phyloP scores from a whole-genome alignment of 345 rosid genomes.

The Ceriops tagal region DNA sequence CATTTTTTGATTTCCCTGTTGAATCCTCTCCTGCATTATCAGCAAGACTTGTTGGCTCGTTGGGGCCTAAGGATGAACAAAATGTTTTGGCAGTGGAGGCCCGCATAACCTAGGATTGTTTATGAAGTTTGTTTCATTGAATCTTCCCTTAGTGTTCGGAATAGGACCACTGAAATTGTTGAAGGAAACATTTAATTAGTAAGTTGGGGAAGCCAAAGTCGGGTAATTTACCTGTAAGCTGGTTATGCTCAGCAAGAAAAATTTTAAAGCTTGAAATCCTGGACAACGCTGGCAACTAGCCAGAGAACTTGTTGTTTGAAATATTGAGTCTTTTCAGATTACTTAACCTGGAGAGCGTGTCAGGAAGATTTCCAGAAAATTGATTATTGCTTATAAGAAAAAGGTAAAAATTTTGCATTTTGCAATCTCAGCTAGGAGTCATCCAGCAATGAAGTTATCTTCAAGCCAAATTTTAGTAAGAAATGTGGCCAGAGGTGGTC shows the following conservation, averaged over 20 bases:
- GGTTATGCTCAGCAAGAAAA: conserved; percentile 42
- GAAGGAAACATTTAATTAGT: conserved; percentile 50
- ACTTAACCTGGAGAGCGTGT: conserved; percentile 29
- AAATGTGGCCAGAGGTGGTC: conserved; percentile 30
- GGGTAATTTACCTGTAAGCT: conserved; percentile 42
- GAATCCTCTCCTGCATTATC: conserved; percentile 12
- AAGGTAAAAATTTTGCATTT: conserved; percentile 37
- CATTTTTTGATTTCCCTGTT: conserved; percentile 14
- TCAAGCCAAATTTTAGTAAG: conserved; percentile 28
- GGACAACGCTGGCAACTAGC: conserved; percentile 37
- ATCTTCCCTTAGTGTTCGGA: conserved; percentile 26
- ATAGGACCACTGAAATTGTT: conserved; percentile 41
- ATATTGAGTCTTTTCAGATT: conserved; percentile 43
- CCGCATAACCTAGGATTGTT: conserved; percentile 45
- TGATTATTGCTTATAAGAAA: conserved; percentile 37
- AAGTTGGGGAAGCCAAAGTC: conserved; percentile 42
- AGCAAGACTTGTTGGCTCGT: neutral
- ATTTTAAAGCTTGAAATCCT: conserved; percentile 35
- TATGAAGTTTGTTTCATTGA: conserved; percentile 28
- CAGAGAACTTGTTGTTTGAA: conserved; percentile 43
- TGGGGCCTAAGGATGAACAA: conserved; percentile 11
- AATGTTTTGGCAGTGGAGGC: conserved; percentile 21
- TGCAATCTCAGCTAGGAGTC: conserved; percentile 32
- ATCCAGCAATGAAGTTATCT: conserved; percentile 33
- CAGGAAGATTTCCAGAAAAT: conserved; percentile 39